Base-by-base conservation (phyloP, 495 filamentous ascomycete species). In the Cryomyces minteri region DNA sequence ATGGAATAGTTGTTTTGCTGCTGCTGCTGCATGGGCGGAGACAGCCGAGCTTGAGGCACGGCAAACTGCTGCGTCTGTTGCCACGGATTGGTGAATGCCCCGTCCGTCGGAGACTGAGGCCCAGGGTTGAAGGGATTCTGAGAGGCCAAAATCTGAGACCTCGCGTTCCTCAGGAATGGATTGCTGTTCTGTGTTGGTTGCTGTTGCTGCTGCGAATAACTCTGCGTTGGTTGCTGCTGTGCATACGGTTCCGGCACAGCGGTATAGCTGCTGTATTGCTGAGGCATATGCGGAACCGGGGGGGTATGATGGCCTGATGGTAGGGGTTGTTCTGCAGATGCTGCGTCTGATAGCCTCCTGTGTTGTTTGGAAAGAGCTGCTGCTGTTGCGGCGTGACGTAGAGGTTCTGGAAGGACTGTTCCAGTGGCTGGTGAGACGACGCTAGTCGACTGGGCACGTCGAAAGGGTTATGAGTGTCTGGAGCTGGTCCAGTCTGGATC, bases 321-420 rank as follows among this genome's bases (percentile, higher is more conserved):
- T 54, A 61, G 9, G 58, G 58, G 43, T 61, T 61, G 18, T 48
- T 57, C 41, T 73, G 76, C 52, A 66, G 61, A 50, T 65, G 40
- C 38, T 75, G 74, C 31, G 71, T 67, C 34, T 63, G 67, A 14
- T 74, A 70, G 32, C 85, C 85, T 6, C 87, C 88, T 5, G 85
- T 92, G 25, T 80, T 78, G 61, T 93, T 75, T 0, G 85, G 84
- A 56, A 88, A 90, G 31, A 93, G 67, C 11, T 79, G 75, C 51
- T 77, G 76, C 51, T 73, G 73, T 8, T 45, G 46, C 25, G 45
- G 48, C 2, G 77, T 71, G 12, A 88, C 62, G n/a, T 79, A 73
- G 54, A 88, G 65, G 47, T 72, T 74, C 58, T 84, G 79, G 55
- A 88, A 79, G 5, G 82, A 76, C 45, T 73, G 67, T 46, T 80